phyloP scores from a whole-genome alignment of 345 rosid genomes.

The Balakata baccata region DNA sequence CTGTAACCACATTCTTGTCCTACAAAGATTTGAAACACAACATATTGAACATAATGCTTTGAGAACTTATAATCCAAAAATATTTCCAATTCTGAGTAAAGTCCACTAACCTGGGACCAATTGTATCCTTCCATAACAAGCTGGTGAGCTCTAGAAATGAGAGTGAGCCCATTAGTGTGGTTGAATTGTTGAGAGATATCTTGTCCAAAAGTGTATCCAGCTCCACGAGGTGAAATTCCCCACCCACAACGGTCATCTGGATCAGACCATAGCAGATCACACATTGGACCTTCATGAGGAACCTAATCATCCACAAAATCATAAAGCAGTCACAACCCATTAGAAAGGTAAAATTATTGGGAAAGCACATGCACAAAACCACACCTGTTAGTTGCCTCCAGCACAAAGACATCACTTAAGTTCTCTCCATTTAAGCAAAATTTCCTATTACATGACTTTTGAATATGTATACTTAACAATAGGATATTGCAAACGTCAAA shows the following conservation, averaged over 20 bases:
- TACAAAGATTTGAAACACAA: constrained; percentile 14
- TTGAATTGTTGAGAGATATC: constrained; percentile 35
- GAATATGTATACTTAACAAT: not conserved
- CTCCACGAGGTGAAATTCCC: constrained; percentile 61
- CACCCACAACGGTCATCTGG: constrained; percentile 59
- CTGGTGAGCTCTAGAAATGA: constrained; percentile 34
- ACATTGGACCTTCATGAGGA: constrained; percentile 86
- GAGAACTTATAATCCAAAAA: not conserved
- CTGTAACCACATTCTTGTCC: constrained; percentile 82
- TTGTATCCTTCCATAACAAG: constrained; percentile 37
- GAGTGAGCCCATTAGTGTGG: constrained; percentile 31
- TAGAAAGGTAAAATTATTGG: not conserved
- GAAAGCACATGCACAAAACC: not conserved
- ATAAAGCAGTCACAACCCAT: not conserved
- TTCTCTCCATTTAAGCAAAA: constrained; percentile 1
- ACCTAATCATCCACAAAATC: constrained; percentile 35
- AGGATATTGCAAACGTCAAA: not conserved
- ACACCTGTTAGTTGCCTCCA: not conserved
- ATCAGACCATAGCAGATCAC: constrained; percentile 81
- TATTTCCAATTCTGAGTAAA: not conserved
- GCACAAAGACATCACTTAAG: not conserved
- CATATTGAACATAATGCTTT: not conserved
- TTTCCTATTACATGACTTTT: not conserved
- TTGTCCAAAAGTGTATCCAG: constrained; percentile 61
- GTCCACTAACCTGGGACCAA: constrained; percentile 30